Percentiles rank a stretch among this genome's conserved stretches.
Conservation (phyloP, 2,329 filamentous ascomycete species). For the Aspergillus neoniger region DNA sequence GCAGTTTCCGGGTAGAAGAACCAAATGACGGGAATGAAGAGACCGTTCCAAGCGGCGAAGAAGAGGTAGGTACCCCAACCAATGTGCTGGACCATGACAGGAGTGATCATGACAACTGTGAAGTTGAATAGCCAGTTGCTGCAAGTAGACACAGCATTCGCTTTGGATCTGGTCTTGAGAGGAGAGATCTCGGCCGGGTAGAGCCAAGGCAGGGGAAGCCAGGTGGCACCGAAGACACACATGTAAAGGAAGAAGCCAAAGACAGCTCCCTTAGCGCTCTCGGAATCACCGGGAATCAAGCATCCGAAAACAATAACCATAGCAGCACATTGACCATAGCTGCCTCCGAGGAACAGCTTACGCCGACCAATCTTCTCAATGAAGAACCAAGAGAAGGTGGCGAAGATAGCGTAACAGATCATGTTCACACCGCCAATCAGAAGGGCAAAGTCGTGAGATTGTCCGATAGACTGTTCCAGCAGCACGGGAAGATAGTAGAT, state of each 20-base stretch:
- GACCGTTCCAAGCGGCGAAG: constrained; percentile 32
- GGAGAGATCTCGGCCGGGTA: constrained; percentile 50
- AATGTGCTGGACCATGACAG: constrained; percentile 33
- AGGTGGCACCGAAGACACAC: constrained; percentile 34
- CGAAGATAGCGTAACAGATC: constrained; percentile 21
- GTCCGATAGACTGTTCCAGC: constrained; percentile 17
- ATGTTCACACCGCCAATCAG: constrained; percentile 20
- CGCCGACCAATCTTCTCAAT: constrained; percentile 19
- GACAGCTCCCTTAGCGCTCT: constrained; percentile 18
- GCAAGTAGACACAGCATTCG: constrained; percentile 51
- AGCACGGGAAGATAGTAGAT: constrained; percentile 19
- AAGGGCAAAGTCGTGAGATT: constrained; percentile 15
- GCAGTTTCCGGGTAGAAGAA: constrained; percentile 52
- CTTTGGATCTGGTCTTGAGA: constrained; percentile 50
- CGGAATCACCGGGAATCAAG: constrained; percentile 12
- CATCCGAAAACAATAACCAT: constrained; percentile 19
- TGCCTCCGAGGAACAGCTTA: constrained; percentile 19
- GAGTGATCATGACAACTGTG: constrained; percentile 49
- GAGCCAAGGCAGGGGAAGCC: constrained; percentile 61
- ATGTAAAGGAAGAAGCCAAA: constrained; percentile 24
- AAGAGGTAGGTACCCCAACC: constrained; percentile 38
- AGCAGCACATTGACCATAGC: constrained; percentile 16
- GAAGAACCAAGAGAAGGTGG: constrained; percentile 22
- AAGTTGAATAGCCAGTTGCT: constrained; percentile 56
- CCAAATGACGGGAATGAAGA: constrained; percentile 51